Conservation (phyloP, 1,139 yeast genomes). For the Yamadazyma aaseri region DNA sequence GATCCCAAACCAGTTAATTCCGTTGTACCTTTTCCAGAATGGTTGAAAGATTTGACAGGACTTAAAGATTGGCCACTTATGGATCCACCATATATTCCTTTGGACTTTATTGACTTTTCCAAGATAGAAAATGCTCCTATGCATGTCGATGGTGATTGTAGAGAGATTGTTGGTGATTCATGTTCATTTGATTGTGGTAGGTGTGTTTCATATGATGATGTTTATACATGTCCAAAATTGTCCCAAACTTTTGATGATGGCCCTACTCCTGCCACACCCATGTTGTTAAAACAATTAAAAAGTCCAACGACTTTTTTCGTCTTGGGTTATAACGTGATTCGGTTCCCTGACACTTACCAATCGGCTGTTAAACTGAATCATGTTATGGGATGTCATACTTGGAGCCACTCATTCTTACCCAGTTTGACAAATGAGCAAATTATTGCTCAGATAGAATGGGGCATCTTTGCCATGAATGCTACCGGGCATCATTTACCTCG, state of each 20-base stretch:
- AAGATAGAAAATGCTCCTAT: constrained; percentile 45
- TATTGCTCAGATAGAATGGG: constrained; percentile 91
- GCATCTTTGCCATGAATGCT: constrained; percentile 97
- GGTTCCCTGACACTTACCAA: constrained; percentile 71
- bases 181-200: constrained; percentile 88
- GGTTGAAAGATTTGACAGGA: constrained; percentile 78
- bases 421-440: constrained; percentile 72
- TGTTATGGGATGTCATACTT: constrained; percentile 83
- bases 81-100: constrained; percentile 83
- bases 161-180: constrained; percentile 36
- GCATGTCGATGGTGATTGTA: constrained; percentile 64
- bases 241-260: constrained; percentile 96
- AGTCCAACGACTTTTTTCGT: constrained; percentile 75
- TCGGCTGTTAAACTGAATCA: constrained; percentile 63
- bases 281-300: constrained; percentile 51
- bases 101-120: constrained; percentile 63
- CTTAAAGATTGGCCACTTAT: constrained; percentile 77
- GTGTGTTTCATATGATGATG: constrained; percentile 78
- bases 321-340: constrained; percentile 75
- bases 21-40: constrained; percentile 61
- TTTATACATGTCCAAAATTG: constrained; percentile 66
- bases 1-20: constrained; percentile 1
- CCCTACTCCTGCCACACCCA: constrained; percentile 71
- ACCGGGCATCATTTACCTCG: constrained; percentile 86
- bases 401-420: constrained; percentile 90